Conservation (phyloP, 176 grass and related monocot species). For the Zoysia japonica region DNA sequence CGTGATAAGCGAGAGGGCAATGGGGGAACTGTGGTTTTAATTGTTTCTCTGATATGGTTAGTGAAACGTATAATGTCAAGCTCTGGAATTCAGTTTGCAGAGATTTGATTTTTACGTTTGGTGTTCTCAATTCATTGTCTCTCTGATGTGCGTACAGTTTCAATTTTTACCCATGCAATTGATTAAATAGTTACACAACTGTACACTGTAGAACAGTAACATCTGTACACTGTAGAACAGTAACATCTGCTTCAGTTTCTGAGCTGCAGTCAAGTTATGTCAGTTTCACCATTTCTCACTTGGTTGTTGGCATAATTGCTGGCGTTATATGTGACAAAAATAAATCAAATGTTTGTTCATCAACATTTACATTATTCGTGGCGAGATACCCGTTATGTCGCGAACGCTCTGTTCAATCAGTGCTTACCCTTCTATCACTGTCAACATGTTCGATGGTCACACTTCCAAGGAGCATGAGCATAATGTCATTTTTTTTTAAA, state of each 20-base stretch:
- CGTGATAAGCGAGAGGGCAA: not conserved
- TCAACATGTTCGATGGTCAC: not conserved
- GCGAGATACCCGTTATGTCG: not conserved
- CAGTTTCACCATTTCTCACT: not conserved
- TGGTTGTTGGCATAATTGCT: slow-evolving; percentile 5
- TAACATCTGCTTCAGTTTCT: not conserved
- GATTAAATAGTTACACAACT: not conserved
- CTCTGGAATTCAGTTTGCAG: not conserved
- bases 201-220: too few relatives aligned
- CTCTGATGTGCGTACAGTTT: not conserved
- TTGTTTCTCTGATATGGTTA: not conserved
- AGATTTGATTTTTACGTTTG: not conserved
- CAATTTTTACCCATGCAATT: not conserved
- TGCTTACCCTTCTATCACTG: not conserved
- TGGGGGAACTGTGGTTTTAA: not conserved
- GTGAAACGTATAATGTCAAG: not conserved
- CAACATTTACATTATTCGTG: not conserved
- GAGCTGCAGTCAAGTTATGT: slow-evolving; percentile 20
- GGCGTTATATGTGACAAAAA: not conserved
- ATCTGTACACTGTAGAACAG: not conserved
- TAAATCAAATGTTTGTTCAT: not conserved
- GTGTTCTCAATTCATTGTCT: not conserved
- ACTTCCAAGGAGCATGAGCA: slow-evolving; percentile 14
- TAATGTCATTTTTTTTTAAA: not conserved
- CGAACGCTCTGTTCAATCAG: not conserved